These are phyloP conservation scores for Priceomyces medius DNA, from an alignment of 805 yeast species.

Conservation along the genomic window DNA sequence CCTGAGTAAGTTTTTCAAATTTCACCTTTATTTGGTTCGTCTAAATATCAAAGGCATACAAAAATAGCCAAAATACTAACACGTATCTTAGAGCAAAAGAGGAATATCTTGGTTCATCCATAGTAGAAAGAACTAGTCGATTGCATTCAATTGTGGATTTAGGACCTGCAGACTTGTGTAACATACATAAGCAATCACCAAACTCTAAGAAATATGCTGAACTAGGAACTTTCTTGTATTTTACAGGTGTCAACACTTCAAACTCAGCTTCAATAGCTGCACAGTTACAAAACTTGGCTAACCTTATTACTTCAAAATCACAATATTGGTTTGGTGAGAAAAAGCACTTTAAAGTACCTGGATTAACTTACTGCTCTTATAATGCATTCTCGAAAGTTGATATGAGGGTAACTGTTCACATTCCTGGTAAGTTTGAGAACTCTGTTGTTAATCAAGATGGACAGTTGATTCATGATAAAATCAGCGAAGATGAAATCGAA, in stretches of 20 bases:
- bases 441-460: conserved; percentile 52
- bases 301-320: conserved; percentile 52
- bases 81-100: conserved; percentile 41
- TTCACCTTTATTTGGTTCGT: too few relatives aligned
- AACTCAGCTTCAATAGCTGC: conserved; percentile 79
- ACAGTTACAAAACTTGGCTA: conserved; percentile 65
- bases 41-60: neutral
- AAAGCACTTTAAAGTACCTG: conserved; percentile 67
- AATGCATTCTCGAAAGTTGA: conserved; percentile 63
- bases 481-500: conserved; percentile 55
- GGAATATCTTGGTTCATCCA: conserved; percentile 54
- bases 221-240: conserved; percentile 71
- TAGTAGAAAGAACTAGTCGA: conserved; percentile 63
- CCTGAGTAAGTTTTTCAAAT: conserved; percentile 42
- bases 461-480: conserved; percentile 49
- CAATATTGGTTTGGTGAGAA: conserved; percentile 82
- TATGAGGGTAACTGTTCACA: conserved; percentile 66
- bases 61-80: conserved; percentile 16
- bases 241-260: conserved; percentile 73
- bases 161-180: conserved; percentile 71
- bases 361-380: conserved; percentile 66
- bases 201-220: conserved; percentile 45
- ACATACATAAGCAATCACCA: conserved; percentile 43
- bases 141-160: conserved; percentile 59
- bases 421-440: conserved; percentile 72